Evolutionary conservation across 768 basidiomycete species (phyloP).

Genomic region (Lepiota venenata): DNA sequence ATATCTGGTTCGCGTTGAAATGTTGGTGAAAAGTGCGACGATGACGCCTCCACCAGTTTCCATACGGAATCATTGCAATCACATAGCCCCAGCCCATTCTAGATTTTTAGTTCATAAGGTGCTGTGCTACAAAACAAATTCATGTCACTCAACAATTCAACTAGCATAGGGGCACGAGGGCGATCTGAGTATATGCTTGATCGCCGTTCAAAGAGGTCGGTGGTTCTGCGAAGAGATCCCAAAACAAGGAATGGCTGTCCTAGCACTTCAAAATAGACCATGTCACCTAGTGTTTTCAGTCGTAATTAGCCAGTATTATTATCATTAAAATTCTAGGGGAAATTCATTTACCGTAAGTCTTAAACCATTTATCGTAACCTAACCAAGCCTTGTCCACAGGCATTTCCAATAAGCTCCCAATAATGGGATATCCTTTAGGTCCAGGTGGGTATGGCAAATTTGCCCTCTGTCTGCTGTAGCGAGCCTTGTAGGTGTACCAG

Average conservation of each 20-base stretch:
- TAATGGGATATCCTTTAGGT: slow-evolving; percentile 14
- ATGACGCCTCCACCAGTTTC: slow-evolving; percentile 23
- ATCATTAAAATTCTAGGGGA: too few relatives aligned
- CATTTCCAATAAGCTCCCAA: slow-evolving; percentile 11
- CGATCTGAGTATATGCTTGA: slow-evolving; percentile 15
- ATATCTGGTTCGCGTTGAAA: slow-evolving; percentile 19
- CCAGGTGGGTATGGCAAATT: slow-evolving; percentile 17
- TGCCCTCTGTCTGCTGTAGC: background rate
- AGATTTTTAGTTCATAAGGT: background rate
- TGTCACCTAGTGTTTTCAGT: slow-evolving; percentile 8
- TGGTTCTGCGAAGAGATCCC: slow-evolving; percentile 1
- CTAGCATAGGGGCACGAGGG: slow-evolving; percentile 4
- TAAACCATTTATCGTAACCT: slow-evolving; percentile 10
- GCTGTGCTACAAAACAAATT: background rate
- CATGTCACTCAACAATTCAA: background rate
- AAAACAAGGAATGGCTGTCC: slow-evolving; percentile 14
- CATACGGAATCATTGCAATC: slow-evolving; percentile 22
- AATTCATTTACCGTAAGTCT: slow-evolving; percentile 11
- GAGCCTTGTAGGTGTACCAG: too few relatives aligned
- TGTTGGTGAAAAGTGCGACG: slow-evolving; percentile 23
- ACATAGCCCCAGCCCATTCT: slow-evolving; percentile 24
- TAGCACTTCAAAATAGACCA: slow-evolving; percentile 13
- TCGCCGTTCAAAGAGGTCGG: slow-evolving; percentile 17
- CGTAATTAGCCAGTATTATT: too few relatives aligned
- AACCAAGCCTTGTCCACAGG: slow-evolving; percentile 11